Percentiles rank a stretch among this genome's conserved stretches.
Evolutionary conservation across 139 green algal species (phyloP).

Genomic region (Chlorella sp.): DNA sequence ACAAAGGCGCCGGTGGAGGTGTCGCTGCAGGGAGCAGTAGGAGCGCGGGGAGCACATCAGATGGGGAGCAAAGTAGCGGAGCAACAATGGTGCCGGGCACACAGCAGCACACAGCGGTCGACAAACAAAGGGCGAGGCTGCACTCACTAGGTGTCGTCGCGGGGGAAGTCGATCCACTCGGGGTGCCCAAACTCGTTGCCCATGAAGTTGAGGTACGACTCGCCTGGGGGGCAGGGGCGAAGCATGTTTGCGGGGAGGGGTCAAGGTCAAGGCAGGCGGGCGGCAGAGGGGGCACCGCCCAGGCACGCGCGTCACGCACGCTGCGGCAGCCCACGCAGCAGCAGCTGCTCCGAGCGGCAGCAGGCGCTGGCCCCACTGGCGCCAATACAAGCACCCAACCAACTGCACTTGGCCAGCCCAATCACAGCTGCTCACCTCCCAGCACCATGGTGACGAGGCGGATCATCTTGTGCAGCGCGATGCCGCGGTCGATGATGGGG

Average conservation of each 20-base stretch:
- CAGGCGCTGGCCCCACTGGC: too few relatives aligned
- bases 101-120: not conserved
- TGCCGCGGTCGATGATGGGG: constrained; percentile 86
- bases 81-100: not conserved
- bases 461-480: constrained; percentile 98
- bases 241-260: not conserved
- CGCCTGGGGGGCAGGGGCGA: constrained; percentile 12
- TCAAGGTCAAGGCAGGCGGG: too few relatives aligned
- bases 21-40: constrained; percentile 48
- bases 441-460: constrained; percentile 93
- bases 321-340: too few relatives aligned
- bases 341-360: too few relatives aligned
- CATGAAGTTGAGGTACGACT: constrained; percentile 99
- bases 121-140: not conserved
- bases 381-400: too few relatives aligned
- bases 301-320: too few relatives aligned
- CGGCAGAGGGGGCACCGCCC: too few relatives aligned
- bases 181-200: constrained; percentile 96
- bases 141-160: constrained; percentile 80
- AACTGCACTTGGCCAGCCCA: too few relatives aligned
- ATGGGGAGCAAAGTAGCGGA: not conserved
- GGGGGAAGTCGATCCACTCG: constrained; percentile 99
- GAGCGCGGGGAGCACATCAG: not conserved
- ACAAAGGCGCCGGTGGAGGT: constrained; percentile 86
- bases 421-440: constrained; percentile 93